Percentiles rank a stretch among this genome's conserved stretches.
These are phyloP conservation scores for Achlya hypogyna DNA, from an alignment of 352 stramenopile species.

Conservation along the genomic window DNA sequence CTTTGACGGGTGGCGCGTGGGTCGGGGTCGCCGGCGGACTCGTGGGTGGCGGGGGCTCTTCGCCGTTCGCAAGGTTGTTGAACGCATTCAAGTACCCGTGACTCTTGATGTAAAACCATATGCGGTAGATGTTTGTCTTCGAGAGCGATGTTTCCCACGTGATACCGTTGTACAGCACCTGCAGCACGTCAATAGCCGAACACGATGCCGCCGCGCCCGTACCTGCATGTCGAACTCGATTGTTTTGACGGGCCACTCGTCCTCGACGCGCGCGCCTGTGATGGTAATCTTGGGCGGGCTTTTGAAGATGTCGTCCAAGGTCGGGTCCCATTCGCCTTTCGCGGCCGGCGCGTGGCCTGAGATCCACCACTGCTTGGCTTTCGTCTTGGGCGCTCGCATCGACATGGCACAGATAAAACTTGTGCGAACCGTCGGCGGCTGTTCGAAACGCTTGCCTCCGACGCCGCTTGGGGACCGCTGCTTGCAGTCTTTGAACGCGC, in stretches of 20 bases:
- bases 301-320: conserved; percentile 16
- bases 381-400: too few relatives aligned
- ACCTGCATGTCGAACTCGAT: conserved; percentile 83
- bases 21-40: conserved; percentile 24
- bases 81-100: conserved; percentile 25
- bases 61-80: background rate
- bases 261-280: conserved; percentile 27
- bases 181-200: background rate
- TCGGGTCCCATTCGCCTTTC: background rate
- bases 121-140: conserved; percentile 67
- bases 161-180: conserved; percentile 65
- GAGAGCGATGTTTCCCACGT: conserved; percentile 80
- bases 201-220: background rate
- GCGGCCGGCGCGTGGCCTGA: background rate
- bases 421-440: too few relatives aligned
- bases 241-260: conserved; percentile 74
- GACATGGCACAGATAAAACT: too few relatives aligned
- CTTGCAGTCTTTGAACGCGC: too few relatives aligned
- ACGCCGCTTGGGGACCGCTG: too few relatives aligned
- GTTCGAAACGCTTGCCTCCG: too few relatives aligned
- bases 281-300: conserved; percentile 3
- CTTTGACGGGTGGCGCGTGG: conserved; percentile 4
- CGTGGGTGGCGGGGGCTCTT: conserved; percentile 9
- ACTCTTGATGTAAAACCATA: conserved; percentile 85
- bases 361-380: background rate